Evolutionary conservation across 2,329 filamentous ascomycete genomes (phyloP).

Genomic region (Aspergillus unguis): DNA sequence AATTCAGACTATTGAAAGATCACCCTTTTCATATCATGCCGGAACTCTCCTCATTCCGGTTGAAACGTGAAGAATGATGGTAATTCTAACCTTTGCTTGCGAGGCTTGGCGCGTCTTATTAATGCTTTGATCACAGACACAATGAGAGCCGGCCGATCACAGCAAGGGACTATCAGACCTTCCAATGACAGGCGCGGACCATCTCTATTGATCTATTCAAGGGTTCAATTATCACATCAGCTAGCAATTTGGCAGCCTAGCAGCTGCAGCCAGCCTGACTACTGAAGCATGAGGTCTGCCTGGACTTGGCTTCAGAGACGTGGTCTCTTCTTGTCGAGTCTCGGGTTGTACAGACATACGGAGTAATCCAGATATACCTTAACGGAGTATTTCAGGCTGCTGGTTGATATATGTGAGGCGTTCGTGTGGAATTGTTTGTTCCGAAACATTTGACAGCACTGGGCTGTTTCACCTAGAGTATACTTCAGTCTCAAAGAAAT

Average conservation of each 20-base stretch:
- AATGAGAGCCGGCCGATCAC: background rate
- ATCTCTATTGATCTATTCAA: background rate
- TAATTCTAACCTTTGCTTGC: background rate
- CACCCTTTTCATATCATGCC: background rate
- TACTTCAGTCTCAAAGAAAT: background rate
- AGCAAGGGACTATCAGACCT: background rate
- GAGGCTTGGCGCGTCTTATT: slow-evolving; percentile 1
- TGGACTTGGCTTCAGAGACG: background rate
- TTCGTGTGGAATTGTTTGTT: background rate
- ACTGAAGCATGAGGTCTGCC: background rate
- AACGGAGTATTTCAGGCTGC: background rate
- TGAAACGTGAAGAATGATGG: background rate
- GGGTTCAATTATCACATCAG: background rate
- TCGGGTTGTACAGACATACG: background rate
- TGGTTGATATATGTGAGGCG: slow-evolving; percentile 7
- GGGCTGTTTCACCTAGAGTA: slow-evolving; percentile 8
- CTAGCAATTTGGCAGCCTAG: no score
- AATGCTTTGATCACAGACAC: background rate
- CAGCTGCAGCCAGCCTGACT: background rate
- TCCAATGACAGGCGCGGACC: background rate
- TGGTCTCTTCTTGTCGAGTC: background rate
- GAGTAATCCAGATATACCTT: background rate
- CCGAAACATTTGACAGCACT: background rate
- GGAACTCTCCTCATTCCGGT: background rate
- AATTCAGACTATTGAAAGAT: background rate